Percentiles rank a stretch among this genome's conserved stretches.
phyloP scores from a whole-genome alignment of 768 basidiomycete species.

The Auriscalpium microsporum region DNA sequence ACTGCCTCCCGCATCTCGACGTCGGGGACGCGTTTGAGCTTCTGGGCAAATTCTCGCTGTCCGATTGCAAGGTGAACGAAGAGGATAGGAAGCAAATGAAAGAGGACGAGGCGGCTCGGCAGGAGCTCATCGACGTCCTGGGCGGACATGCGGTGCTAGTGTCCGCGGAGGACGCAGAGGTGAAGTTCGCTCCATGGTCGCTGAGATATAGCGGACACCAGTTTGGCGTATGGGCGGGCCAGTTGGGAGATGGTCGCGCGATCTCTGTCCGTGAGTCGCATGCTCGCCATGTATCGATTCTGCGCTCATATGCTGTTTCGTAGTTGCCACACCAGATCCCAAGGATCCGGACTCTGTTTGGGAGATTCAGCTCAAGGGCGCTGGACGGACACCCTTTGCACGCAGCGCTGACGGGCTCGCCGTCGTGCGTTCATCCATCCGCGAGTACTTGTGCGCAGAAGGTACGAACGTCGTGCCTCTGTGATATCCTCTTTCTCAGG shows the following conservation, averaged over 20 bases:
- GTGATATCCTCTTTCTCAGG: not conserved
- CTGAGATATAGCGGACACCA: slow-evolving; percentile 89
- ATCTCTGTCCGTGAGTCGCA: slow-evolving; percentile 62
- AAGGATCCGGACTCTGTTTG: slow-evolving; percentile 43
- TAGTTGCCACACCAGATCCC: slow-evolving; percentile 76
- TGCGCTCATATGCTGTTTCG: not conserved
- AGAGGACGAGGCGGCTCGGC: slow-evolving; percentile 38
- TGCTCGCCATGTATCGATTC: not conserved
- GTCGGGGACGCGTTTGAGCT: slow-evolving; percentile 74
- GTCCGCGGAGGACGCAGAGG: slow-evolving; percentile 28
- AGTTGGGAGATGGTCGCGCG: slow-evolving; percentile 92
- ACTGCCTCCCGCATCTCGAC: slow-evolving; percentile 78
- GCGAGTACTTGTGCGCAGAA: slow-evolving; percentile 92
- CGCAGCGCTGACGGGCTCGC: slow-evolving; percentile 91
- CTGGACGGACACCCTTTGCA: slow-evolving; percentile 90
- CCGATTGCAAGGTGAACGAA: slow-evolving; percentile 20
- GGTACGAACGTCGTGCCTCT: slow-evolving; percentile 33
- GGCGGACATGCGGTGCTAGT: slow-evolving; percentile 70
- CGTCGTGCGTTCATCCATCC: slow-evolving; percentile 87
- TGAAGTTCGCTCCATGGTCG: slow-evolving; percentile 59
- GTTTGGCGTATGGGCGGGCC: slow-evolving; percentile 86
- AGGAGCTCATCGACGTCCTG: slow-evolving; percentile 75
- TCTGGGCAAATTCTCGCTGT: slow-evolving; percentile 53
- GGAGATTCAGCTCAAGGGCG: slow-evolving; percentile 93
- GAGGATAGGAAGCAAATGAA: slow-evolving; percentile 19